A percentile compares a stretch with the other conserved stretches of the same genome.
Evolutionary conservation across 2,329 filamentous ascomycete species (phyloP).

Genomic region (Pleurostoma richardsiae): DNA sequence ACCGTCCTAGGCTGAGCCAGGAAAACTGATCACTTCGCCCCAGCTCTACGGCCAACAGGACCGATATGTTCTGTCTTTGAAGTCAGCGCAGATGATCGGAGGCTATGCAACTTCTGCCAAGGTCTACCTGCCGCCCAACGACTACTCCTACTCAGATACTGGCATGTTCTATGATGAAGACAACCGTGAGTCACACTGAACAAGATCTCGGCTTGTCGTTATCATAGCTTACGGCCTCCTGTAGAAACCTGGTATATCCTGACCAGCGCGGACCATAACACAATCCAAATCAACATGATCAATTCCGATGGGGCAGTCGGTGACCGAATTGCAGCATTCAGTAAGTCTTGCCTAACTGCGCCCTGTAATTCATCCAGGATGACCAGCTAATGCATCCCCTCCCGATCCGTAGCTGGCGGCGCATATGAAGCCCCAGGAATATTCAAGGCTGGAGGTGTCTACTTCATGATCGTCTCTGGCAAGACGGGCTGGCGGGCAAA

Average conservation of each 20-base stretch:
- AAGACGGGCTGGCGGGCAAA: conserved; percentile 30
- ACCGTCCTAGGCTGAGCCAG: neutral
- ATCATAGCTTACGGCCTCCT: conserved; percentile 2
- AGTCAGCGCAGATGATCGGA: conserved; percentile 21
- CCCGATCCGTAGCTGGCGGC: conserved; percentile 15
- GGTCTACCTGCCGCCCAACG: conserved; percentile 27
- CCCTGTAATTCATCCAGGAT: no score
- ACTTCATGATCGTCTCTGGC: conserved; percentile 28
- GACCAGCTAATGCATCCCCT: no score
- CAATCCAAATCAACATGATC: conserved; percentile 30
- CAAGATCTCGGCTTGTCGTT: no score
- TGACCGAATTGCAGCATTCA: conserved; percentile 18
- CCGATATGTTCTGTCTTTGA: conserved; percentile 28
- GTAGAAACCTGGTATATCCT: conserved; percentile 30
- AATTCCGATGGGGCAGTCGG: conserved; percentile 28
- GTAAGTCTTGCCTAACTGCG: conserved; percentile 8
- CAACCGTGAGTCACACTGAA: no score
- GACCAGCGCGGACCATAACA: conserved; percentile 33
- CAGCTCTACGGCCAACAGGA: conserved; percentile 33
- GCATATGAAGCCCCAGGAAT: conserved; percentile 28
- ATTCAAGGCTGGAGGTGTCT: conserved; percentile 23
- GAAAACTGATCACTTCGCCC: neutral
- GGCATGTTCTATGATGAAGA: conserved; percentile 31
- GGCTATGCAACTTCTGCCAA: conserved; percentile 24
- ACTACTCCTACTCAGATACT: conserved; percentile 31